phyloP scores from a whole-genome alignment of 306 rosid species.

The Citrullus mucosospermus region DNA sequence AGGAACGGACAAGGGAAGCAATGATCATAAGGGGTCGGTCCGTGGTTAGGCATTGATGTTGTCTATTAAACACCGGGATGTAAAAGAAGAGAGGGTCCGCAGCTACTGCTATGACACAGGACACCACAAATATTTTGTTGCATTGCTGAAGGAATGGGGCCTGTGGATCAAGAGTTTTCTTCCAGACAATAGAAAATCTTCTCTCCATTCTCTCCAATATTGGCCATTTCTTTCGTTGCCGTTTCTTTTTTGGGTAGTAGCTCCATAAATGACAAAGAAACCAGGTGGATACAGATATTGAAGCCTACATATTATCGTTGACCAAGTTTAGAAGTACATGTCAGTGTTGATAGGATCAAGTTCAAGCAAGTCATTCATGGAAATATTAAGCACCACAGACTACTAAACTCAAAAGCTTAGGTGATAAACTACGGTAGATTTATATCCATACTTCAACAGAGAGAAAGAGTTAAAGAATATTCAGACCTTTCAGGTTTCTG shows the following conservation, averaged over 20 bases:
- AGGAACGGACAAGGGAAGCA: constrained; percentile 59
- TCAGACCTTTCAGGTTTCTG: constrained; percentile 45
- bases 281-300: too few relatives aligned
- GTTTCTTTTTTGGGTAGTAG: too few relatives aligned
- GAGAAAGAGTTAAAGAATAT: not conserved
- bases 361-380: not conserved
- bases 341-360: not conserved
- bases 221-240: not conserved
- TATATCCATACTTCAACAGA: too few relatives aligned
- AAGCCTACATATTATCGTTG: too few relatives aligned
- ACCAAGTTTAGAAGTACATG: not conserved
- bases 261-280: too few relatives aligned
- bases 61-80: constrained; percentile 27
- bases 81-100: constrained; percentile 79
- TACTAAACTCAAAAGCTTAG: too few relatives aligned
- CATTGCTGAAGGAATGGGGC: constrained; percentile 60
- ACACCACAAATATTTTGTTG: constrained; percentile 69
- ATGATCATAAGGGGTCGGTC: constrained; percentile 25
- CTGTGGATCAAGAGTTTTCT: constrained; percentile 58
- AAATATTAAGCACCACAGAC: too few relatives aligned
- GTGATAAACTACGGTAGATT: too few relatives aligned
- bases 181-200: constrained; percentile 12
- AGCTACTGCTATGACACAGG: constrained; percentile 66
- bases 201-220: constrained; percentile 10
- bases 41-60: constrained; percentile 21